These are phyloP conservation scores for Mucor plumbeus DNA, from an alignment of 371 early-diverging fungal genomes.

Conservation along the genomic window DNA sequence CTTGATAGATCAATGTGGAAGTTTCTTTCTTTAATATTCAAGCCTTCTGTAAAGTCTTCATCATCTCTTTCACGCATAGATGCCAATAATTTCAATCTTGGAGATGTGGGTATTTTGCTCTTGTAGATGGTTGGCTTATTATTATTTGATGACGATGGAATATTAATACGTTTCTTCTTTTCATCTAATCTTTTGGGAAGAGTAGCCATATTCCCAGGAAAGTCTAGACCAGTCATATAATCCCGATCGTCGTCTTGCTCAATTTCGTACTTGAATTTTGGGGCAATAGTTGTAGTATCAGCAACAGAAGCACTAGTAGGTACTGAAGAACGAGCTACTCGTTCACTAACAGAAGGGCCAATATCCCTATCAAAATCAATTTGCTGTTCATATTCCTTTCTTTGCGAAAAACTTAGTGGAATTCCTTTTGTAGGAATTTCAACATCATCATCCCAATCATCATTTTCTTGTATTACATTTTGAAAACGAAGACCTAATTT, in stretches of 20 bases:
- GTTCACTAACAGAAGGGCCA: slow-evolving; percentile 16
- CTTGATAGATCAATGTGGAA: background rate
- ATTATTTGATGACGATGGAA: background rate
- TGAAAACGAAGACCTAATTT: slow-evolving; percentile 15
- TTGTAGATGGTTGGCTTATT: background rate
- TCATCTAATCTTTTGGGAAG: slow-evolving; percentile 12
- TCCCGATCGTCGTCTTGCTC: slow-evolving; percentile 24
- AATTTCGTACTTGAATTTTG: background rate
- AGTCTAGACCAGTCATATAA: slow-evolving; percentile 33
- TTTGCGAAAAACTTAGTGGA: background rate
- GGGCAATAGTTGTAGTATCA: background rate
- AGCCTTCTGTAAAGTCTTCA: slow-evolving; percentile 39
- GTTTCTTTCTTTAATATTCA: slow-evolving; percentile 24
- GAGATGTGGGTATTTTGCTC: slow-evolving; percentile 2
- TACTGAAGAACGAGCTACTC: background rate
- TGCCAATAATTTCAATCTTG: background rate
- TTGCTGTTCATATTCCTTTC: background rate
- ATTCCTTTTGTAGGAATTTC: slow-evolving; percentile 17
- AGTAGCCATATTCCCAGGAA: slow-evolving; percentile 31
- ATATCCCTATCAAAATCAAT: slow-evolving; percentile 6
- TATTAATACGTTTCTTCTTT: slow-evolving; percentile 1
- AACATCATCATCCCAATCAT: slow-evolving; percentile 40
- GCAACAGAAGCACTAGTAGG: background rate
- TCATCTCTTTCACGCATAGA: slow-evolving; percentile 31
- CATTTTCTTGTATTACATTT: slow-evolving; percentile 23